These are phyloP conservation scores for Metschnikowia matae DNA, from an alignment of 805 yeast species.

Conservation along the genomic window DNA sequence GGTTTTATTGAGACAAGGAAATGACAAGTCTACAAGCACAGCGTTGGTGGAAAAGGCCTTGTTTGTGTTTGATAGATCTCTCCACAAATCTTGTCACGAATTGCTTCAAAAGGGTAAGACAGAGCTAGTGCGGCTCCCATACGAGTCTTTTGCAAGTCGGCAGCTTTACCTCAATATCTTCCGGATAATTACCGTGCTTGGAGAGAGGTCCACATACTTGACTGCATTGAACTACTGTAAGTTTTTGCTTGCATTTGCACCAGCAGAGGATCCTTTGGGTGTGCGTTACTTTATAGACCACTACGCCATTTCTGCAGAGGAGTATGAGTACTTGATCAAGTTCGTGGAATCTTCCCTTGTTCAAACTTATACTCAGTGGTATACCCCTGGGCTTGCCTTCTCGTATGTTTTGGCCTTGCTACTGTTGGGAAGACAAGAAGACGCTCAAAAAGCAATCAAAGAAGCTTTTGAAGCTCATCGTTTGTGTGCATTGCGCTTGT, in stretches of 20 bases:
- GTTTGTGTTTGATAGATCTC: constrained; percentile 73
- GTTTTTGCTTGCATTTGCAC: constrained; percentile 62
- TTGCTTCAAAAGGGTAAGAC: constrained; percentile 43
- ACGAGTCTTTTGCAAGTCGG: constrained; percentile 68
- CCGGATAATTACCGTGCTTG: constrained; percentile 63
- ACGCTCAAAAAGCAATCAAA: constrained; percentile 47
- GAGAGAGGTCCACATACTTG: constrained; percentile 70
- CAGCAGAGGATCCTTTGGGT: constrained; percentile 81
- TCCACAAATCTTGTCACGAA: constrained; percentile 54
- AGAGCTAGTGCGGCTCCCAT: constrained; percentile 67
- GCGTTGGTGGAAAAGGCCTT: constrained; percentile 74
- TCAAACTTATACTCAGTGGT: constrained; percentile 60
- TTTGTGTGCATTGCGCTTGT: constrained; percentile 48
- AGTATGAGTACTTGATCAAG: constrained; percentile 57
- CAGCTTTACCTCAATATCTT: constrained; percentile 72
- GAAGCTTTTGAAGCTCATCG: constrained; percentile 57
- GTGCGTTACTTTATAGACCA: constrained; percentile 79
- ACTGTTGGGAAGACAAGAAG: constrained; percentile 33
- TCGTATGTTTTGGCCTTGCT: constrained; percentile 63
- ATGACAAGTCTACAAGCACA: constrained; percentile 60
- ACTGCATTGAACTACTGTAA: constrained; percentile 79
- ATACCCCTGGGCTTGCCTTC: constrained; percentile 66
- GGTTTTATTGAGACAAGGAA: constrained; percentile 73
- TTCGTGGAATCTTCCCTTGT: constrained; percentile 54
- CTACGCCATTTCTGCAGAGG: constrained; percentile 64